Conservation (phyloP, 257 asterid species). For the Linaria vulgaris region DNA sequence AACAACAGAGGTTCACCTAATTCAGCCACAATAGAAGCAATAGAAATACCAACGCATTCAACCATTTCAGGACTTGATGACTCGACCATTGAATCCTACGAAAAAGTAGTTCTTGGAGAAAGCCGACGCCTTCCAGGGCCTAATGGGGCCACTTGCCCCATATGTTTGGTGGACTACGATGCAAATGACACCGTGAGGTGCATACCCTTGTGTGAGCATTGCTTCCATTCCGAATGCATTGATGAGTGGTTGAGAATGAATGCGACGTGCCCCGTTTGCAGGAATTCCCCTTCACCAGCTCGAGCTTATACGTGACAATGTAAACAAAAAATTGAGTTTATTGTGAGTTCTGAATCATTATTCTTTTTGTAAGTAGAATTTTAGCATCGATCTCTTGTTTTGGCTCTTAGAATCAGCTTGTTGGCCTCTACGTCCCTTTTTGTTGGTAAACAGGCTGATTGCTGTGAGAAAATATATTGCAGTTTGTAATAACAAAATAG, state of each 20-base stretch:
- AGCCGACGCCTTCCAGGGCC: conserved; percentile 40
- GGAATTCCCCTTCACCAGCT: conserved; percentile 24
- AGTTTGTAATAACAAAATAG: too few relatives aligned
- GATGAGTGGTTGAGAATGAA: conserved; percentile 45
- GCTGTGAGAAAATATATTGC: too few relatives aligned
- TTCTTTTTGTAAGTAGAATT: too few relatives aligned
- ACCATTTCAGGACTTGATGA: conserved; percentile 29
- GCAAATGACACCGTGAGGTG: conserved; percentile 37
- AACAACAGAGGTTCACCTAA: conserved; percentile 7
- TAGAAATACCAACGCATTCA: conserved; percentile 17
- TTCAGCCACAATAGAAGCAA: conserved; percentile 22
- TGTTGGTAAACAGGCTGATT: too few relatives aligned
- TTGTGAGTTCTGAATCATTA: too few relatives aligned
- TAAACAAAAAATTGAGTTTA: too few relatives aligned
- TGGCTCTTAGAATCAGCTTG: too few relatives aligned
- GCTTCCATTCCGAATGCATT: conserved; percentile 41
- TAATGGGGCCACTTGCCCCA: conserved; percentile 34
- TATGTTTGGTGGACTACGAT: conserved; percentile 39
- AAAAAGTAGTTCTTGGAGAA: conserved; percentile 36
- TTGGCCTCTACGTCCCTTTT: too few relatives aligned
- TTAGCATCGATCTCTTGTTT: too few relatives aligned
- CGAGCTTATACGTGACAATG: too few relatives aligned
- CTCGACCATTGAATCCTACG: conserved; percentile 37
- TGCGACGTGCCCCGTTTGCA: conserved; percentile 46
- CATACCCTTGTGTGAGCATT: conserved; percentile 42